Evolutionary conservation across 2,329 filamentous ascomycete genomes (phyloP).

Genomic region (Aspergillus alliaceus): DNA sequence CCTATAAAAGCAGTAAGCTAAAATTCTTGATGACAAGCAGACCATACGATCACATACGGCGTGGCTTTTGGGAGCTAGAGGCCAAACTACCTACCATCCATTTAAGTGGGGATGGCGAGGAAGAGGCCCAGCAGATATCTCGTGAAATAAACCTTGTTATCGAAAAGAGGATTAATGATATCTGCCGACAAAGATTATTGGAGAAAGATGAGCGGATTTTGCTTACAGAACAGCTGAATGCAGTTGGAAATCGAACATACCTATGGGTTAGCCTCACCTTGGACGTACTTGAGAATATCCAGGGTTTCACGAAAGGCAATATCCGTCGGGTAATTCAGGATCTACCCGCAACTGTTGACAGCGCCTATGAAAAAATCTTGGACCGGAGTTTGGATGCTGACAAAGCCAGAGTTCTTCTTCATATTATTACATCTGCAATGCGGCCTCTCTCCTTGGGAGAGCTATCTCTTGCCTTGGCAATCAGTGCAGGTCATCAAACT

Average conservation of each 20-base stretch:
- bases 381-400: neutral
- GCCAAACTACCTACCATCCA: constrained; percentile 14
- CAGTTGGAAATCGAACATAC: constrained; percentile 38
- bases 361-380: constrained; percentile 8
- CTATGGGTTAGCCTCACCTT: constrained; percentile 42
- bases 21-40: constrained; percentile 39
- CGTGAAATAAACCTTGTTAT: constrained; percentile 29
- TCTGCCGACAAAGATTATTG: constrained; percentile 6
- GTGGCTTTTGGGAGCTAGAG: constrained; percentile 11
- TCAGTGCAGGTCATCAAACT: neutral
- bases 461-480: constrained; percentile 5
- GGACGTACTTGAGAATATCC: constrained; percentile 26
- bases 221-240: constrained; percentile 28
- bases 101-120: constrained; percentile 21
- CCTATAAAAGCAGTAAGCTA: constrained; percentile 26
- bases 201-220: constrained; percentile 4
- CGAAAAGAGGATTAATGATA: constrained; percentile 9
- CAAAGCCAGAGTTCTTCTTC: constrained; percentile 4
- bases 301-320: neutral
- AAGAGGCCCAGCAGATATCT: constrained; percentile 13
- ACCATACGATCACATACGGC: constrained; percentile 20
- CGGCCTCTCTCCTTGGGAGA: constrained; percentile 10
- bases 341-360: constrained; percentile 3
- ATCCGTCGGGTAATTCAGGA: neutral
- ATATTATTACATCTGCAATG: constrained; percentile 4